These are phyloP conservation scores for Vitis riparia DNA, from an alignment of 164 flowering plant genomes.

Conservation along the genomic window DNA sequence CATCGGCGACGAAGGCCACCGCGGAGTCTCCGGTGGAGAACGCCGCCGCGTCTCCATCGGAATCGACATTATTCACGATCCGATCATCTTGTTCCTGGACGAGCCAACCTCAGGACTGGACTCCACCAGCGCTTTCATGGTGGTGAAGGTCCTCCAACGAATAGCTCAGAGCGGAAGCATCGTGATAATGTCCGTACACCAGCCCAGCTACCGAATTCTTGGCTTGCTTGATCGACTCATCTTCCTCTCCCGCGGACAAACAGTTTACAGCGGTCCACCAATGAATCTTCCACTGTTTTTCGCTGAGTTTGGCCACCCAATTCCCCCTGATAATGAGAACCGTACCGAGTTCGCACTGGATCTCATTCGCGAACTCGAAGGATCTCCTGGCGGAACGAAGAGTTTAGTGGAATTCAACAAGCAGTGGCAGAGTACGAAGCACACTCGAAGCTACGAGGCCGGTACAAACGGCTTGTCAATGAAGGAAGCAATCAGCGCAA, in stretches of 20 bases:
- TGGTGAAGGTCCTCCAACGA: slow-evolving; percentile 60
- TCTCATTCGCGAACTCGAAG: slow-evolving; percentile 35
- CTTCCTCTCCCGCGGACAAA: slow-evolving; percentile 36
- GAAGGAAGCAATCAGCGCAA: slow-evolving; percentile 55
- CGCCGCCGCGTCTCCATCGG: slow-evolving; percentile 66
- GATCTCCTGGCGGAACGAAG: slow-evolving; percentile 31
- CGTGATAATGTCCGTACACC: slow-evolving; percentile 63
- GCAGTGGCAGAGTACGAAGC: slow-evolving; percentile 37
- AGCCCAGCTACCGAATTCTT: slow-evolving; percentile 58
- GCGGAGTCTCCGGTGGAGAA: slow-evolving; percentile 74
- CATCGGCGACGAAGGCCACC: slow-evolving; percentile 71
- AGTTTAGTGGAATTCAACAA: slow-evolving; percentile 53
- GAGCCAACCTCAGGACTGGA: slow-evolving; percentile 75
- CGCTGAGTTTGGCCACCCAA: slow-evolving; percentile 31
- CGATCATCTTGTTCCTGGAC: slow-evolving; percentile 58
- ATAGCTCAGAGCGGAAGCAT: slow-evolving; percentile 68
- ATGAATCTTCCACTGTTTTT: slow-evolving; percentile 26
- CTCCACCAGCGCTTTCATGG: slow-evolving; percentile 71
- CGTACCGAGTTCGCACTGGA: slow-evolving; percentile 40
- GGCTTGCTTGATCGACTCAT: slow-evolving; percentile 29
- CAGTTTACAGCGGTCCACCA: slow-evolving; percentile 34
- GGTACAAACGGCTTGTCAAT: slow-evolving; percentile 22
- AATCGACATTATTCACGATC: slow-evolving; percentile 67
- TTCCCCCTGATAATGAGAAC: slow-evolving; percentile 32
- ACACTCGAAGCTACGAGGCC: neutral